phyloP scores from a whole-genome alignment of 495 filamentous ascomycete species.

The Aspergillus cavernicola region DNA sequence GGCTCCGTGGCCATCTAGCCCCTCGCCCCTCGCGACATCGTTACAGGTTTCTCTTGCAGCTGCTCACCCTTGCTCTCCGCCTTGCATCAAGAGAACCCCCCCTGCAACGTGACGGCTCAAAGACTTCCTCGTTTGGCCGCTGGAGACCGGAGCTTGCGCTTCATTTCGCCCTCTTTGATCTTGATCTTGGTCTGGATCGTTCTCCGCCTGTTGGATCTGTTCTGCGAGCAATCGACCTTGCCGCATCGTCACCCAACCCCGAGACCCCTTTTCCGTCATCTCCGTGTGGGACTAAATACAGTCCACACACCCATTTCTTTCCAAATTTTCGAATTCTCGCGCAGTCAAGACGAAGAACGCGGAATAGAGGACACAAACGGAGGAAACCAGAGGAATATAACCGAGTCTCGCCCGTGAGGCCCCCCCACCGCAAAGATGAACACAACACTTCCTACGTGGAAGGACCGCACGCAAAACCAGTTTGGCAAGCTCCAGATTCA shows the following conservation, averaged over 20 bases:
- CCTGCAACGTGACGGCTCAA: slow-evolving; percentile 27
- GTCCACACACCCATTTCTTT: background rate
- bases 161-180: slow-evolving; percentile 2
- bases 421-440: slow-evolving; percentile 41
- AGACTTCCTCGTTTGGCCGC: slow-evolving; percentile 26
- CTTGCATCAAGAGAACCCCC: slow-evolving; percentile 30
- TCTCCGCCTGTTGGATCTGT: slow-evolving; percentile 6
- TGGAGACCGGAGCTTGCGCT: slow-evolving; percentile 26
- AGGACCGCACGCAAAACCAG: slow-evolving; percentile 47
- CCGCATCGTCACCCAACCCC: slow-evolving; percentile 15
- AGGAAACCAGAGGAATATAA: too few species aligned
- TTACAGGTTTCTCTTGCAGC: slow-evolving; percentile 14
- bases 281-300: slow-evolving; percentile 8
- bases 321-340: background rate
- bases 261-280: slow-evolving; percentile 18
- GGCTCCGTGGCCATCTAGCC: slow-evolving; percentile 24
- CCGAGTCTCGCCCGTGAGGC: too few species aligned
- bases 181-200: slow-evolving; percentile 14
- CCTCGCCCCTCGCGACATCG: slow-evolving; percentile 20
- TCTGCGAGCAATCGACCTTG: slow-evolving; percentile 15
- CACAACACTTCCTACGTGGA: slow-evolving; percentile 44
- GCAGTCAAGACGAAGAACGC: background rate
- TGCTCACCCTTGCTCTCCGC: slow-evolving; percentile 28
- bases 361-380: slow-evolving; percentile 1
- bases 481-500: slow-evolving; percentile 48